Base-by-base conservation (phyloP, 1,139 yeast genomes). In the Protomyces lactucae-debilis region DNA sequence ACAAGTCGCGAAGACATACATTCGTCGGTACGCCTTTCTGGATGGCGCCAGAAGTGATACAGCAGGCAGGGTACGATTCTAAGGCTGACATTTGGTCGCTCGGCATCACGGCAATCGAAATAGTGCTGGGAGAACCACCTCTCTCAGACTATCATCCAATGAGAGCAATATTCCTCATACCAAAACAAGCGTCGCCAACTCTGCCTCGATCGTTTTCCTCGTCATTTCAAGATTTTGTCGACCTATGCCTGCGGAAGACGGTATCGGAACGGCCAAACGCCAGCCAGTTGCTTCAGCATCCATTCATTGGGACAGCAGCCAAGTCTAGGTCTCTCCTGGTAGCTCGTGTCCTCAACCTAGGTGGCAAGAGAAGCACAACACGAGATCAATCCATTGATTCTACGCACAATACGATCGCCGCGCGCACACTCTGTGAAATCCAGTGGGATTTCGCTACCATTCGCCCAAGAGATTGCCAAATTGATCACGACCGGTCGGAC, bases 1-100 rank as follows among this genome's bases (percentile, higher is more conserved):
- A 85, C 75, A 80, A 88, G 74, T 88, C 87, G 60, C 82, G 85
- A 65, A 74, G 96, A 69, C 86, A 88, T 71, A 93, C 99, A 0
- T 93, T 95, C 72, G 99, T 93, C 8, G 99, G 99, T 0, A 93
- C 99, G 0, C 99, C 99, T 37, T 93, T 92, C 74, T 93, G 98
- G 95, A 95, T 95, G 99, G 95, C 98, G 0, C 99, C 99, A 0
- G 99, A 95, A 72, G 96, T 93, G 1, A 87, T 93, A 54, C 77
- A 85, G 71, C 96, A 90, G 73, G 87, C 87, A 56, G 96, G 93
- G 10, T 95, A 95, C 74, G 85, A 89, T 68, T 88, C 82, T 72
- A 83, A 88, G 14, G 97, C 99, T 0, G 99, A 95, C 74, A 84
- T 93, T 2, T 95, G 99, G 99, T 90, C 97, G 0, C 77, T 95